phyloP scores from a whole-genome alignment of 2,329 filamentous ascomycete genomes.

The Amauroascus niger region DNA sequence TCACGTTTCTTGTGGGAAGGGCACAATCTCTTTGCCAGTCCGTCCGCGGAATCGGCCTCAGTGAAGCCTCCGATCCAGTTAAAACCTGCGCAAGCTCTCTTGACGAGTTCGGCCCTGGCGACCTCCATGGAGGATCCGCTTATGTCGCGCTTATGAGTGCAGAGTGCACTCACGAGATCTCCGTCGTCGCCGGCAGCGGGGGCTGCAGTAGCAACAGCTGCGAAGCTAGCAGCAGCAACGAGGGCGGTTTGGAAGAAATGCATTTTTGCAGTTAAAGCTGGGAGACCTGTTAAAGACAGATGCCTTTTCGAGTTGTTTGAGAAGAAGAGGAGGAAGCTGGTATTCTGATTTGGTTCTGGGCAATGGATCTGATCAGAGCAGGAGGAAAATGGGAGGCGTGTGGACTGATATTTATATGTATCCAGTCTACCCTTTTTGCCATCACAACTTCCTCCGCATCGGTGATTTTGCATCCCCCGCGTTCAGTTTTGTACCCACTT shows the following conservation, averaged over 20 bases:
- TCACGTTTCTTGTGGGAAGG: slow-evolving; percentile 8
- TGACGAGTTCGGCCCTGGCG: not conserved
- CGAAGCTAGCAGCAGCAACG: slow-evolving; percentile 1
- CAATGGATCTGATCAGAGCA: no score
- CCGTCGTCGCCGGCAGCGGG: not conserved
- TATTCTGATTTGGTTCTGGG: no score
- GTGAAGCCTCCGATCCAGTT: slow-evolving; percentile 1
- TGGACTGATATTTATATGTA: not conserved
- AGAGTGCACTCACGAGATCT: not conserved
- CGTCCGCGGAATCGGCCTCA: not conserved
- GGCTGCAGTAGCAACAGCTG: slow-evolving; percentile 5
- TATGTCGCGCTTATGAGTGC: not conserved
- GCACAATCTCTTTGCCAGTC: slow-evolving; percentile 5
- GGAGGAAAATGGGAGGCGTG: no score
- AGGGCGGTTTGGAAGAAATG: slow-evolving; percentile 2
- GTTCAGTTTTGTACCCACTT: not conserved
- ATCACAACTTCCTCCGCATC: not conserved
- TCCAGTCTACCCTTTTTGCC: not conserved
- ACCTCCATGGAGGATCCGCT: not conserved
- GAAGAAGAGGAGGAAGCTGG: not conserved
- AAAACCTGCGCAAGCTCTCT: slow-evolving; percentile 5
- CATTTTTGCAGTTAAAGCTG: not conserved
- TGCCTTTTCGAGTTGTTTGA: not conserved
- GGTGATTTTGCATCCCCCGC: not conserved
- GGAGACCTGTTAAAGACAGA: not conserved